A percentile compares a stretch with the other conserved stretches of the same genome.
Conservation (phyloP, 805 yeast genomes). For the Cyberlindnera saturnus region DNA sequence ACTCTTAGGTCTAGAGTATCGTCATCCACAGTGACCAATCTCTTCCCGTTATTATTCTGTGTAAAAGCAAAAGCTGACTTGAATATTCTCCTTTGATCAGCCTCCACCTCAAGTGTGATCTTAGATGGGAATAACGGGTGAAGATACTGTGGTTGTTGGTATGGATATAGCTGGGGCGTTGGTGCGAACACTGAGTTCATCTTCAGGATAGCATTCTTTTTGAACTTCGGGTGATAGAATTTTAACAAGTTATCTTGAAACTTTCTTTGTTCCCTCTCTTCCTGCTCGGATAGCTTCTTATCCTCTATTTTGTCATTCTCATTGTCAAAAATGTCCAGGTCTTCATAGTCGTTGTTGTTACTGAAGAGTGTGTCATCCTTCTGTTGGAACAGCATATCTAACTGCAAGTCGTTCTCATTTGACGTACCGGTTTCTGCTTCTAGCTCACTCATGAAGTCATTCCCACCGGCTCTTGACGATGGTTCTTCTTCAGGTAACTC, state of each 20-base stretch:
- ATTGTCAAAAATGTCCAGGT: slow-evolving; percentile 3
- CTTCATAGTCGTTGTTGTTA: slow-evolving; percentile 2
- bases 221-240: slow-evolving; percentile 59
- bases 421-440: slow-evolving; percentile 28
- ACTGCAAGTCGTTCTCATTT: slow-evolving; percentile 6
- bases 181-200: slow-evolving; percentile 66
- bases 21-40: slow-evolving; percentile 12
- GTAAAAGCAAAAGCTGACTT: slow-evolving; percentile 25
- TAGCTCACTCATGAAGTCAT: slow-evolving; percentile 33
- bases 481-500: slow-evolving; percentile 39
- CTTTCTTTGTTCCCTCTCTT: slow-evolving; percentile 6
- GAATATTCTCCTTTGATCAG: slow-evolving; percentile 54
- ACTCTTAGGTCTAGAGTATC: slow-evolving; percentile 9
- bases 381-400: slow-evolving; percentile 25
- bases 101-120: slow-evolving; percentile 51
- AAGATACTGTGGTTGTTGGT: slow-evolving; percentile 36
- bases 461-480: slow-evolving; percentile 25
- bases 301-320: slow-evolving; percentile 2
- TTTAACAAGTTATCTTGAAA: slow-evolving; percentile 31
- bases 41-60: slow-evolving; percentile 9
- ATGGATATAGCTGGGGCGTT: slow-evolving; percentile 46
- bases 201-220: slow-evolving; percentile 46
- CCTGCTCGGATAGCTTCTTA: slow-evolving; percentile 3
- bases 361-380: not conserved
- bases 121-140: slow-evolving; percentile 49